Evolutionary conservation across 2,329 filamentous ascomycete species (phyloP), one percentile per base, ranked within the genome.

Genomic region (Cladosporium austrohemisphaericum): DNA sequence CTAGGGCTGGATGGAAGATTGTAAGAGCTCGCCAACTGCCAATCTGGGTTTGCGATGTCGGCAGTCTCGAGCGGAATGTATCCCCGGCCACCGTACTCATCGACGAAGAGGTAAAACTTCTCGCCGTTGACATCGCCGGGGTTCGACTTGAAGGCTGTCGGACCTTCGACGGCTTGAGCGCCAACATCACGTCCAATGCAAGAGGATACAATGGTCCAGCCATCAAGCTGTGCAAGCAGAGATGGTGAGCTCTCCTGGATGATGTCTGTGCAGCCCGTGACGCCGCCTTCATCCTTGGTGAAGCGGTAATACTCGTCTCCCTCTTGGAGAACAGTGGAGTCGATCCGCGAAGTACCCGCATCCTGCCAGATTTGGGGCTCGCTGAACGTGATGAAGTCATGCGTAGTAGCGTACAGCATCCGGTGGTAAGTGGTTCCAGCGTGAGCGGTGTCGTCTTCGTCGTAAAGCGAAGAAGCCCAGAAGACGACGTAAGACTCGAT

Each of bases 61-160:
- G 58, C 54, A 0, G 77, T 78, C 62, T 77, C 74, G 0, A 80
- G 67, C 0, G 77, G 76, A 9, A 80, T 73, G 55, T 79, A 80
- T 0, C 76, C 76, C 3, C 76, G 69, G 3, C 68, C 71, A 2
- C 59, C 65, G 48, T 77, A 79, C 54, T 80, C 77, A 37, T 80
- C 76, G 0, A 79, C 74, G 37, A 79, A 79, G 0, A 80, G 71
- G 54, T 78, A 79, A 55, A 70, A 79, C 58, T 77, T 78, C 13
- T 77, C 67, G 7, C 76, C 76, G 46, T 77, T 67, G 3, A 69
- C 67, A 52, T 80, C 77, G 0, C 62, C 64, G 0, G 72, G 60
- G 52, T 79, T 80, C 0, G 75, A 63, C 53, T 73, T 74, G 67
- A 80, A 80, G 0, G 71, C 63, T 0, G 76, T 77, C 0, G 77